A percentile compares a stretch with the other conserved stretches of the same genome.
Evolutionary conservation across 73 alveolate species (phyloP).

Genomic region (Paramecium caudatum): DNA sequence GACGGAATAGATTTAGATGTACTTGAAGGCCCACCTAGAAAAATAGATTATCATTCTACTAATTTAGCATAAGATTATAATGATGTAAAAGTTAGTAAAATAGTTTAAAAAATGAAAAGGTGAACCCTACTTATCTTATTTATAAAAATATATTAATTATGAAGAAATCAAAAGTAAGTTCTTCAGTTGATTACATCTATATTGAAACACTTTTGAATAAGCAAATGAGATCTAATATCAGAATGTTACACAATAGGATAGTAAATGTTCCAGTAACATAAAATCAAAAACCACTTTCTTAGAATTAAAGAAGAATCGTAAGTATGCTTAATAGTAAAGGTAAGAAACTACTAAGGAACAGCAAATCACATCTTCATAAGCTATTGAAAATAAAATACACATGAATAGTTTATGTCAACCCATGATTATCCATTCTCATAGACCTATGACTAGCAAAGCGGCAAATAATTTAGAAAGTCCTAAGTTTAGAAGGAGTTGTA

Average conservation of each 20-base stretch:
- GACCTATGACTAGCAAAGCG: not conserved
- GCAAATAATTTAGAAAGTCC: not conserved
- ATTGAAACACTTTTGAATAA: not conserved
- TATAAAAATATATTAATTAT: too few species aligned
- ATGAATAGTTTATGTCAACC: not conserved
- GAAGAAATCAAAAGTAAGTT: slow-evolving; percentile 12
- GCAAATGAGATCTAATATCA: not conserved
- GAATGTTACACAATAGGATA: not conserved
- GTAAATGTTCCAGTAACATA: not conserved
- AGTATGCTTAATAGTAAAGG: slow-evolving; percentile 7
- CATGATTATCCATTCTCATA: not conserved
- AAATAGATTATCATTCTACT: slow-evolving; percentile 40
- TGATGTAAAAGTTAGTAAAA: slow-evolving; percentile 61
- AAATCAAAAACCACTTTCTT: slow-evolving; percentile 1
- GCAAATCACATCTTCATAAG: not conserved
- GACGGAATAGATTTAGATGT: slow-evolving; percentile 29
- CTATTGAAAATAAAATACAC: not conserved
- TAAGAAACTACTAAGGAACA: slow-evolving; percentile 5
- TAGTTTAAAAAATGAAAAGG: slow-evolving; percentile 43
- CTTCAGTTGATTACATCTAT: not conserved
- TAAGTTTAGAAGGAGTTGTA: not conserved
- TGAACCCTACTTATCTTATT: too few species aligned
- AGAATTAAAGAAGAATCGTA: slow-evolving; percentile 17
- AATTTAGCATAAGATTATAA: slow-evolving; percentile 48
- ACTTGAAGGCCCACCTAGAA: slow-evolving; percentile 52